Conservation (phyloP, 2,329 filamentous ascomycete genomes). For the Paecilomyces fulvus region DNA sequence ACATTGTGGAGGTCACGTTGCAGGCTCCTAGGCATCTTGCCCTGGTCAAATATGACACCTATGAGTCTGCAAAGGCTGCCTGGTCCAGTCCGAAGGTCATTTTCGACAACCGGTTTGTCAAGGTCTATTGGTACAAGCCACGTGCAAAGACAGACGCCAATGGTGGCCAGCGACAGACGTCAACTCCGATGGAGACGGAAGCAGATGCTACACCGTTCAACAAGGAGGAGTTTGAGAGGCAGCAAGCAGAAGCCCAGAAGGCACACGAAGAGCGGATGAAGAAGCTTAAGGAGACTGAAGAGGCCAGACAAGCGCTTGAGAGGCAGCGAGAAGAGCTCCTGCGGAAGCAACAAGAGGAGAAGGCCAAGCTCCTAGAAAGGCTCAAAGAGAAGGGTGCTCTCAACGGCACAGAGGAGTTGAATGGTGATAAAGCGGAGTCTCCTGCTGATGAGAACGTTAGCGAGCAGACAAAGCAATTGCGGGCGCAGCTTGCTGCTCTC, state of each 20-base stretch:
- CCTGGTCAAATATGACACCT: conserved; percentile 46
- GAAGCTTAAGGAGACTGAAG: conserved; percentile 45
- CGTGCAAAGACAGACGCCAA: conserved; percentile 25
- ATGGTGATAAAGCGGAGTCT: conserved; percentile 9
- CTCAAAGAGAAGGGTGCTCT: conserved; percentile 36
- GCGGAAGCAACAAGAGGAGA: conserved; percentile 49
- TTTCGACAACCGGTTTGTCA: conserved; percentile 57
- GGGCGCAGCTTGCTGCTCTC: conserved; percentile 46
- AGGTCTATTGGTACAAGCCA: conserved; percentile 54
- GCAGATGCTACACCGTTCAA: conserved; percentile 42
- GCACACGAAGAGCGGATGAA: conserved; percentile 46
- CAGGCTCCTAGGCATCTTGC: conserved; percentile 47
- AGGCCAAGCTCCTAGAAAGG: conserved; percentile 40
- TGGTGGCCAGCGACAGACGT: conserved; percentile 14
- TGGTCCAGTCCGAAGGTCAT: conserved; percentile 54
- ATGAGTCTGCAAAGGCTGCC: conserved; percentile 44
- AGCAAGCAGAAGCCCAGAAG: conserved; percentile 50
- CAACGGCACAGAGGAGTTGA: conserved; percentile 10
- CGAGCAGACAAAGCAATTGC: conserved; percentile 45
- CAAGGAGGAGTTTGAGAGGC: conserved; percentile 44
- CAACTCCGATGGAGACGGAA: conserved; percentile 10
- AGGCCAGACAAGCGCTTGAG: conserved; percentile 45
- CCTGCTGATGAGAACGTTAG: conserved; percentile 28
- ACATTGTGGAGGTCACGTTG: conserved; percentile 46
- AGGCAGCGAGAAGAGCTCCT: conserved; percentile 42